phyloP scores from a whole-genome alignment of 257 asterid species.

The Handroanthus guayacan region DNA sequence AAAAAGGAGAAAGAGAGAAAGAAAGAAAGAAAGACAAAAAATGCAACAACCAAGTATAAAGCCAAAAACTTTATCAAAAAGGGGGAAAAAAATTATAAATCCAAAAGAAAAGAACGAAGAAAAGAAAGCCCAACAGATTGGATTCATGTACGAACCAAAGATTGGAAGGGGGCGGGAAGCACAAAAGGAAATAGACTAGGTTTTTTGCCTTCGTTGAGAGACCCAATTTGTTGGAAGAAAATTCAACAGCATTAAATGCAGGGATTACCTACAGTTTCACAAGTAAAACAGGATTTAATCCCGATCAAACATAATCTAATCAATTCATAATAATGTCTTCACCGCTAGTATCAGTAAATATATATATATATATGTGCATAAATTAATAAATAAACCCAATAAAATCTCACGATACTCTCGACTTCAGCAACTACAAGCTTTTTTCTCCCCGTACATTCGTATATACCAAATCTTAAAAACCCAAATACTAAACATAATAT shows the following conservation, averaged over 20 bases:
- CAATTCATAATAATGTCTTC: slow-evolving; percentile 15
- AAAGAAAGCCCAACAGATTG: background rate
- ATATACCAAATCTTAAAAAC: background rate
- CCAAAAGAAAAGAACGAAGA: background rate
- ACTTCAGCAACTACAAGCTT: slow-evolving; percentile 19
- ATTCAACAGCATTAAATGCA: slow-evolving; percentile 30
- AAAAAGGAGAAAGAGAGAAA: background rate
- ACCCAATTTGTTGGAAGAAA: slow-evolving; percentile 15
- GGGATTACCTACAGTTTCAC: slow-evolving; percentile 23
- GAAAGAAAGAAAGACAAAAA: background rate
- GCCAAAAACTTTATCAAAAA: no score
- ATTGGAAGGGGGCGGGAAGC: background rate
- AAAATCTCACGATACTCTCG: slow-evolving; percentile 6
- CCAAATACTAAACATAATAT: background rate
- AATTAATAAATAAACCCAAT: background rate
- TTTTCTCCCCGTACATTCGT: background rate
- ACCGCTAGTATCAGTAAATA: background rate
- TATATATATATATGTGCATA: background rate
- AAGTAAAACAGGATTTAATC: background rate
- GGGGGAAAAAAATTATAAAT: background rate
- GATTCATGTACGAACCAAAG: slow-evolving; percentile 10
- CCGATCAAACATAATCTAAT: slow-evolving; percentile 21
- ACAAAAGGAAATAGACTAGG: background rate
- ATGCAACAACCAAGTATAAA: slow-evolving; percentile 11
- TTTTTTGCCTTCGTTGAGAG: background rate